Conservation (phyloP, 768 basidiomycete species). For the Clathrus columnatus region DNA sequence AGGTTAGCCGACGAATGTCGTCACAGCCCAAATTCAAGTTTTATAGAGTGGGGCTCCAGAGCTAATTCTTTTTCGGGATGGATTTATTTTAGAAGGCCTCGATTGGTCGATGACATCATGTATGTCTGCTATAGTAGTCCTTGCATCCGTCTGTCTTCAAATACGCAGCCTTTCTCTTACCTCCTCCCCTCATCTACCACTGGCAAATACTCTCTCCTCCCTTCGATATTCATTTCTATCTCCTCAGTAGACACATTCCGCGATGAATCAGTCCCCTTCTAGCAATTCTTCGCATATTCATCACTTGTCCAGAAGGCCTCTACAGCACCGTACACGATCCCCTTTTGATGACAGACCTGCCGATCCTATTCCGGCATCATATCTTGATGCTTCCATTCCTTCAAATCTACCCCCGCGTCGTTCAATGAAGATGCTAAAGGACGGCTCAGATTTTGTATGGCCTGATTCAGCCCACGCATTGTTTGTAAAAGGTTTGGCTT, state of each 20-base stretch:
- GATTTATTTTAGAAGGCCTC: neutral
- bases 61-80: neutral
- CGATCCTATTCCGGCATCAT: neutral
- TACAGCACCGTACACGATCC: neutral
- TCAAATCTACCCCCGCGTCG: constrained; percentile 11
- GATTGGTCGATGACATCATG: neutral
- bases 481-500: constrained; percentile 58
- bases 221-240: neutral
- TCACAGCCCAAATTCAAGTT: neutral
- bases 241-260: neutral
- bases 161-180: neutral
- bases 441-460: constrained; percentile 74
- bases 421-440: constrained; percentile 61
- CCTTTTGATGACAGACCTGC: neutral
- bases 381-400: constrained; percentile 8
- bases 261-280: too few species aligned
- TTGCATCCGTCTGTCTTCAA: neutral
- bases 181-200: neutral
- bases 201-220: too few species aligned
- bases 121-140: neutral
- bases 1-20: neutral
- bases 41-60: neutral
- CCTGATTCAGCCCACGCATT: constrained; percentile 68
- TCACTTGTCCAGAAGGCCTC: neutral
- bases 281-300: neutral